Evolutionary conservation across 306 rosid genomes (phyloP).

Genomic region (Casuarina cunninghamiana): DNA sequence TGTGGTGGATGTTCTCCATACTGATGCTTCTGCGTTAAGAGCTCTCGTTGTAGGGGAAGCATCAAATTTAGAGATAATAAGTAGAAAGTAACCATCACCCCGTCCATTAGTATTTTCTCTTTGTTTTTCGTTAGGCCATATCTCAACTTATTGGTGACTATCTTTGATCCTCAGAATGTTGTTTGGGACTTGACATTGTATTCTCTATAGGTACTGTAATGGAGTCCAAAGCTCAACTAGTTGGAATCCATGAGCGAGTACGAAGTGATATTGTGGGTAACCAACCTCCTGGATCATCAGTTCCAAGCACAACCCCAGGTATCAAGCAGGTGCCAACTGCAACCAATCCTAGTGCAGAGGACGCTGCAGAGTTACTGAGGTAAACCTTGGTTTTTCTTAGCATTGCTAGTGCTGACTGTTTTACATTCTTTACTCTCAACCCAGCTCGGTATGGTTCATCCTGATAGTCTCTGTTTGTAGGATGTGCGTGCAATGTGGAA

Average conservation of each 20-base stretch:
- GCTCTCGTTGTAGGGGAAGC: constrained; percentile 7
- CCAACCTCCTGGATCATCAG: constrained; percentile 55
- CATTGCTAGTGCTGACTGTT: not conserved
- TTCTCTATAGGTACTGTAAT: constrained; percentile 62
- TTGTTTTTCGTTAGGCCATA: not conserved
- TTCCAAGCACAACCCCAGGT: constrained; percentile 41
- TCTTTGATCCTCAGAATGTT: constrained; percentile 11
- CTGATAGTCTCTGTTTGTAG: constrained; percentile 34
- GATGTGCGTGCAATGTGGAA: constrained; percentile 95
- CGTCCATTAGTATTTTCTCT: not conserved
- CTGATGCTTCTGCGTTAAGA: constrained; percentile 9
- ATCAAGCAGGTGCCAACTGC: constrained; percentile 65
- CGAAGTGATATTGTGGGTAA: constrained; percentile 77
- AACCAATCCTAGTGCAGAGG: constrained; percentile 92
- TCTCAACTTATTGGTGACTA: not conserved
- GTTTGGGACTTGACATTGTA: not conserved
- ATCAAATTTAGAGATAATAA: not conserved
- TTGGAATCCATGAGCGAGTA: constrained; percentile 96
- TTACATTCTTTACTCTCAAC: not conserved
- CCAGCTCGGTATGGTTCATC: not conserved
- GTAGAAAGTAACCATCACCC: not conserved
- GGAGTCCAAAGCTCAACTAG: constrained; percentile 83
- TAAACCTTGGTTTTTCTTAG: constrained; percentile 14
- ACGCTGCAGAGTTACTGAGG: constrained; percentile 94
- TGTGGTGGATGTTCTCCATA: constrained; percentile 14